phyloP scores from a whole-genome alignment of 495 filamentous ascomycete genomes.

The Trichoderma reesei region DNA sequence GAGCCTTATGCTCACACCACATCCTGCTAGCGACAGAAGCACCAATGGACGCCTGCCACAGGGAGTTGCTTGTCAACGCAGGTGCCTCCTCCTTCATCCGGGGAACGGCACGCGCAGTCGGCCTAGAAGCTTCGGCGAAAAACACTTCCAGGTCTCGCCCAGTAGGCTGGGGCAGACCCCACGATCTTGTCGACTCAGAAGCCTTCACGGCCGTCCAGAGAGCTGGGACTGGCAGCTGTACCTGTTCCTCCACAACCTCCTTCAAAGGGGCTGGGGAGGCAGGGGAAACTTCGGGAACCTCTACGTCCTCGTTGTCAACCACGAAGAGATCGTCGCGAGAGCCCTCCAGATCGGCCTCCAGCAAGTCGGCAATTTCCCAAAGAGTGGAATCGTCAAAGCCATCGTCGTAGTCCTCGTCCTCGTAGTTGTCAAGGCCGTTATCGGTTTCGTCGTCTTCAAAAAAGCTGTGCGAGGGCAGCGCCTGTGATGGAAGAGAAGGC shows the following conservation, averaged over 20 bases:
- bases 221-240: background rate
- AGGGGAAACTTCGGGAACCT: background rate
- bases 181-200: background rate
- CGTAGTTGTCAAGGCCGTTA: slow-evolving; percentile 27
- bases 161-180: slow-evolving; percentile 12
- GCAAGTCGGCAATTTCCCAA: slow-evolving; percentile 48
- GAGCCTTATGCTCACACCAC: background rate
- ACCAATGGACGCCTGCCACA: background rate
- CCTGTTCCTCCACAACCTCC: background rate
- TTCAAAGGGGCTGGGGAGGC: background rate
- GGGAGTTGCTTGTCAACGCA: slow-evolving; percentile 11
- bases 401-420: slow-evolving; percentile 35
- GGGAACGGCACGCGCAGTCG: background rate
- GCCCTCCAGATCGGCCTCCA: slow-evolving; percentile 27
- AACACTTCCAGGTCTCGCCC: slow-evolving; percentile 9
- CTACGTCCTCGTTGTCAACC: background rate
- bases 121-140: background rate
- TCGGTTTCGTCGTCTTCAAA: slow-evolving; percentile 43
- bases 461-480: slow-evolving; percentile 17
- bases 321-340: background rate
- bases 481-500: slow-evolving; percentile 10
- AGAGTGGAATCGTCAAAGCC: slow-evolving; percentile 46
- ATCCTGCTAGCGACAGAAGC: background rate
- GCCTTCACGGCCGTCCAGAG: background rate
- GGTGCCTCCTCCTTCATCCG: slow-evolving; percentile 16